Evolutionary conservation across 257 asterid genomes (phyloP), one percentile per base, ranked within the genome.

Genomic region (Rehmannia glutinosa): DNA sequence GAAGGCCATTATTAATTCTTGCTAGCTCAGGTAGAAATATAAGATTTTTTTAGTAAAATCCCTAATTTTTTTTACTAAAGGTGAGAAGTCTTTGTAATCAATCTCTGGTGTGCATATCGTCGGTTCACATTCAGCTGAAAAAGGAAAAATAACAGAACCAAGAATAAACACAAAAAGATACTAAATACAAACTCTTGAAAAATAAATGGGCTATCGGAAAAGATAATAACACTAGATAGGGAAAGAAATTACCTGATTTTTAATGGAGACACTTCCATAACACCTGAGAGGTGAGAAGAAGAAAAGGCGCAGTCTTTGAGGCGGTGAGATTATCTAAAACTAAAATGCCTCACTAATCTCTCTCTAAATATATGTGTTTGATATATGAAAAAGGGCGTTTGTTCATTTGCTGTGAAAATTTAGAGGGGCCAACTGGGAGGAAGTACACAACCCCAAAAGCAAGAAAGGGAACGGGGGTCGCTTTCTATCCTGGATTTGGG

Each of bases 1-100:
- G 65, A 81, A 91, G 13, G 93, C 95, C 99, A 91, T 91, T 28
- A 55, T 55, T 64, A 21, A 65, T 65, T 25, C 41, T 12, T 42
- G 28, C 19, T 28, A 23, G 5, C 33, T 11, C 57, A 53, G 68
- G 55, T 28, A 64, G 24, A 69, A 30, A 76, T n/a, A 56, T 55
- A 38, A 39, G 25, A 69, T 63, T 50, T 68, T n/a, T n/a, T n/a
- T n/a, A n/a, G n/a, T n/a, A n/a, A n/a, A n/a, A n/a, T n/a, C n/a
- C n/a, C n/a, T n/a, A n/a, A 19, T 43, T 63, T 67, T 16, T 16
- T 16, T n/a, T n/a, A 68, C 13, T 55, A n/a, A 42, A 7, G 38
- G 53, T 13, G n/a, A n/a, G 39, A 32, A 28, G n/a, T n/a, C 24
- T 24, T 52, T 11, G 43, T 15, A 54, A 64, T 66, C 79, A 41